These are phyloP conservation scores for Rhodotorula sphaerocarpa DNA, from an alignment of 768 basidiomycete species.

Conservation along the genomic window DNA sequence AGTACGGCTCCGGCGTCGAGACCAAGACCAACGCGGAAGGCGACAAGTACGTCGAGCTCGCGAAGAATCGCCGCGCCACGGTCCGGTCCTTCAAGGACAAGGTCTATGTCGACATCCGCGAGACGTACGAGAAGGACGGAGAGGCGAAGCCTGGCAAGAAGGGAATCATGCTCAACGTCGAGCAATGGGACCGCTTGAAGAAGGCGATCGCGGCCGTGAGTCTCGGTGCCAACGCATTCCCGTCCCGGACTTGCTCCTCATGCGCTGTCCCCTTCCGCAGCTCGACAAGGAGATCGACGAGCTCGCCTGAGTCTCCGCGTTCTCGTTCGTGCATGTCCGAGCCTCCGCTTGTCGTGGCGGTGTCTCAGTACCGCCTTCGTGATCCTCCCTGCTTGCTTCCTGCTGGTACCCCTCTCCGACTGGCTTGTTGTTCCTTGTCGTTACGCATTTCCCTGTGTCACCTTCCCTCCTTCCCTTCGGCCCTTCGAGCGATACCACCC, in stretches of 20 bases:
- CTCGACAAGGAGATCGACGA: constrained; percentile 36
- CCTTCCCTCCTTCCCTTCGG: no score
- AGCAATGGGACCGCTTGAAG: constrained; percentile 40
- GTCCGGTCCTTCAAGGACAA: constrained; percentile 40
- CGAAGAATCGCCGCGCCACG: constrained; percentile 38
- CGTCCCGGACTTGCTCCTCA: no score
- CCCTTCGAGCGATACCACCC: no score
- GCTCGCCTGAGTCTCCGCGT: background rate
- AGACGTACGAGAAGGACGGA: constrained; percentile 41
- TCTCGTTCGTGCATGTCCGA: background rate
- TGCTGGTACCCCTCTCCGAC: no score
- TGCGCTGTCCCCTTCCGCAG: background rate
- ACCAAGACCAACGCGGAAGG: constrained; percentile 10
- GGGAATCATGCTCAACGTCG: constrained; percentile 38
- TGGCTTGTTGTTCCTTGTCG: no score
- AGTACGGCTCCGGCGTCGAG: no score
- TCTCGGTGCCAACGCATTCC: background rate
- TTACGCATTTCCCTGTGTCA: no score
- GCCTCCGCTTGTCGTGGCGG: no score
- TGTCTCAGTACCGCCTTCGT: no score
- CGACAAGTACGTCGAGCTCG: constrained; percentile 34
- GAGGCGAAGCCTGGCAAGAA: constrained; percentile 40
- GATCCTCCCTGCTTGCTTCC: no score
- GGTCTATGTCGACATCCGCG: constrained; percentile 42
- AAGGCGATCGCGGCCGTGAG: background rate